Evolutionary conservation across 2,329 filamentous ascomycete genomes (phyloP).

Genomic region (Raffaelea albimanens): DNA sequence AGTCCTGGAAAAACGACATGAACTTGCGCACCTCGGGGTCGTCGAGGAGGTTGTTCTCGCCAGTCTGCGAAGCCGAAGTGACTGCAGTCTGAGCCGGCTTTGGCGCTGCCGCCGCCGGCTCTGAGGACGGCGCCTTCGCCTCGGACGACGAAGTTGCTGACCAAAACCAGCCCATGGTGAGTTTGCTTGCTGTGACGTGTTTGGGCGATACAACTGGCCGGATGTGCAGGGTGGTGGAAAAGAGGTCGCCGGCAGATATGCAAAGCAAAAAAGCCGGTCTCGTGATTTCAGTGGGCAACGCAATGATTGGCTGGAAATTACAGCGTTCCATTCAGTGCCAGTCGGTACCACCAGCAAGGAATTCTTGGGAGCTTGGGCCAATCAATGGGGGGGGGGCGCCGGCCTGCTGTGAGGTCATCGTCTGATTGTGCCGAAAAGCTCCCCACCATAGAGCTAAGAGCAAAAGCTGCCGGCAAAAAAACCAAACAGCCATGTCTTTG

Average conservation of each 20-base stretch:
- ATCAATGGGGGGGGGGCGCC: too few species aligned
- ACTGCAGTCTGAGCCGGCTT: constrained; percentile 6
- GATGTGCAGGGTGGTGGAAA: too few species aligned
- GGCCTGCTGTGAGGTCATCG: too few species aligned
- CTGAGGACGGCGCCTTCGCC: constrained; percentile 4
- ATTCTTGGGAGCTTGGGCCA: too few species aligned
- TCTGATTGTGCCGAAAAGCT: too few species aligned
- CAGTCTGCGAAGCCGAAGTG: constrained; percentile 2
- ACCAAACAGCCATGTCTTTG: too few species aligned
- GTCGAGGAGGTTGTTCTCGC: constrained; percentile 1
- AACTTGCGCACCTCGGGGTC: constrained; percentile 44
- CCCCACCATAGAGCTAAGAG: too few species aligned
- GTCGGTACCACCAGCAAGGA: not conserved
- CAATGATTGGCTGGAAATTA: constrained; percentile 5
- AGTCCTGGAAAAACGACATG: constrained; percentile 34
- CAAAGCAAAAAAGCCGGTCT: too few species aligned
- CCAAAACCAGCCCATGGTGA: constrained; percentile 55
- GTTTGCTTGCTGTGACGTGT: too few species aligned
- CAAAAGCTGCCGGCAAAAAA: too few species aligned
- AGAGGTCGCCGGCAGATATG: too few species aligned
- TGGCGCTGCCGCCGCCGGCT: constrained; percentile 9
- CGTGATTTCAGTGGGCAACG: constrained; percentile 1
- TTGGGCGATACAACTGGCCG: not conserved
- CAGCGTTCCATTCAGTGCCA: not conserved
- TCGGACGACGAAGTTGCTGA: constrained; percentile 26